A percentile compares a stretch with the other conserved stretches of the same genome.
Conservation (phyloP, 495 filamentous ascomycete species). For the Copromyces sp. region DNA sequence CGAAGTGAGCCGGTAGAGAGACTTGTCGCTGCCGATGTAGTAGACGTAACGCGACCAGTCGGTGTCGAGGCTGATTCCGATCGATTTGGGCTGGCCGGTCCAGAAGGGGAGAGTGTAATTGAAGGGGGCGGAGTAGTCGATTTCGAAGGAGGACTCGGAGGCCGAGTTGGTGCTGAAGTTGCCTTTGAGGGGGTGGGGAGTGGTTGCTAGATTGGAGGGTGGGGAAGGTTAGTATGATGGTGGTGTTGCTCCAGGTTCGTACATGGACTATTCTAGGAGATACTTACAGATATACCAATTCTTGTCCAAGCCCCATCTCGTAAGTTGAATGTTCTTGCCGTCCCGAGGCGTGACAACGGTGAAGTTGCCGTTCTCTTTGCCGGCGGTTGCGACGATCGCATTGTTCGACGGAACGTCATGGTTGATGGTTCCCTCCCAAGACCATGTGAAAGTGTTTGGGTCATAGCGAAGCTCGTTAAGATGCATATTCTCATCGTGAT, state of each 20-base stretch:
- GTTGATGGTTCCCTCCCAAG: constrained; percentile 15
- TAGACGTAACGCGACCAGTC: constrained; percentile 19
- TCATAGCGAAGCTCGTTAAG: constrained; percentile 23
- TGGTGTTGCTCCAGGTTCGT: neutral
- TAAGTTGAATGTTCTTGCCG: constrained; percentile 17
- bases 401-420: constrained; percentile 13
- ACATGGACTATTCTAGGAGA: neutral
- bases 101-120: constrained; percentile 26
- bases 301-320: constrained; percentile 11
- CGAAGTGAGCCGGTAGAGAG: constrained; percentile 19
- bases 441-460: constrained; percentile 8
- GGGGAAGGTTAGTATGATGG: constrained; percentile 2
- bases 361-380: constrained; percentile 21
- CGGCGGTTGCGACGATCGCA: constrained; percentile 18
- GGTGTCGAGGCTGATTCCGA: constrained; percentile 23
- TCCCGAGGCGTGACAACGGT: constrained; percentile 21
- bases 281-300: constrained; percentile 20
- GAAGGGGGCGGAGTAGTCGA: constrained; percentile 15
- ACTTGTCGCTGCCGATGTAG: constrained; percentile 28
- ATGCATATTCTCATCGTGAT: constrained; percentile 19
- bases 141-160: constrained; percentile 5
- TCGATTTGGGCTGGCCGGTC: constrained; percentile 13
- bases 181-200: constrained; percentile 18
- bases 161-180: constrained; percentile 14
- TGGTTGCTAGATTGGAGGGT: constrained; percentile 13